Percentiles rank a stretch among this genome's conserved stretches.
Evolutionary conservation across 495 filamentous ascomycete genomes (phyloP).

Genomic region (Podospora tetraspora): DNA sequence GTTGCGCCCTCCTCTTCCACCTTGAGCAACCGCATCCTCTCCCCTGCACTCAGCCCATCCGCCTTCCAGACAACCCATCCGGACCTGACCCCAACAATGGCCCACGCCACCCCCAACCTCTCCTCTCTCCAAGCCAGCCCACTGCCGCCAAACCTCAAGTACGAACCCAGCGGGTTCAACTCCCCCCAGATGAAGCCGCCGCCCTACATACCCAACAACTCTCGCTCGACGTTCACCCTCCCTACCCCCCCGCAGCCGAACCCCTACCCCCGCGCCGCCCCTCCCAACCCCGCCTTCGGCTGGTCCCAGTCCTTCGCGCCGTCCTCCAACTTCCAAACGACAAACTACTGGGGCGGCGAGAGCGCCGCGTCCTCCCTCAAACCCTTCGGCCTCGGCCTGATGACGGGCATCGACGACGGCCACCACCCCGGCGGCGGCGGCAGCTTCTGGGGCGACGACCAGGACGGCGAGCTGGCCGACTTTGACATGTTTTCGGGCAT

Average conservation of each 20-base stretch:
- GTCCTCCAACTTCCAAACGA: constrained; percentile 23
- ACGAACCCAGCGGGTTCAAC: constrained; percentile 9
- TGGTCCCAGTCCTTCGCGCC: constrained; percentile 35
- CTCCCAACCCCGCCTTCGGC: constrained; percentile 37
- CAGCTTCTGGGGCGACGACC: not conserved
- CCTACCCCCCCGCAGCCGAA: constrained; percentile 30
- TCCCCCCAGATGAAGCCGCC: constrained; percentile 23
- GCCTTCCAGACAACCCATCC: constrained; percentile 15
- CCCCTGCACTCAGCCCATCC: constrained; percentile 13
- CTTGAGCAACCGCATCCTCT: constrained; percentile 13
- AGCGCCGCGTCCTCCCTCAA: constrained; percentile 15
- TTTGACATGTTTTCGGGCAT: constrained; percentile 33
- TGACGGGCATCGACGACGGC: constrained; percentile 12
- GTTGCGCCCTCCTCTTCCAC: constrained; percentile 18
- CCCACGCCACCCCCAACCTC: constrained; percentile 14
- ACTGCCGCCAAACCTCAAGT: constrained; percentile 18
- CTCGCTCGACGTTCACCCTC: constrained; percentile 33
- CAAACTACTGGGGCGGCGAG: constrained; percentile 25
- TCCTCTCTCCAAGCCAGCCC: constrained; percentile 17
- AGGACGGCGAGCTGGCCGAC: not conserved
- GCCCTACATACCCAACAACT: constrained; percentile 20
- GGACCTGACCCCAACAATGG: constrained; percentile 22
- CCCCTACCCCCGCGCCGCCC: constrained; percentile 36
- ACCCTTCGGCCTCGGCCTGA: constrained; percentile 19
- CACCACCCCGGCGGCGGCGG: not conserved